These are phyloP conservation scores for Trypanosoma avium DNA, from an alignment of 208 protist species.

Conservation along the genomic window DNA sequence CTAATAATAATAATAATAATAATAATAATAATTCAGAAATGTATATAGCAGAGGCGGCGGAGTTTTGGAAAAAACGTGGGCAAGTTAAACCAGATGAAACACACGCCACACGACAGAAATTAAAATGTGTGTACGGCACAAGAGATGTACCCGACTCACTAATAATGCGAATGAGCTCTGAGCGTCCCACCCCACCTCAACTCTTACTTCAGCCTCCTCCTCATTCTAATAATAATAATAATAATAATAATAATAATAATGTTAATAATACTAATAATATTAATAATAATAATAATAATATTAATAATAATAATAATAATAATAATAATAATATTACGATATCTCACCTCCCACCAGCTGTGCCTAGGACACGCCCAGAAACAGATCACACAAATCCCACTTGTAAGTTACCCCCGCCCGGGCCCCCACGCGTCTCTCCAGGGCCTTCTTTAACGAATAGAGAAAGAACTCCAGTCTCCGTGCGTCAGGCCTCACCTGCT, in stretches of 20 bases:
- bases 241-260: neutral
- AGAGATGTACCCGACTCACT: constrained; percentile 47
- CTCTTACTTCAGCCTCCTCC: no score
- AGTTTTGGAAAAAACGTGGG: constrained; percentile 64
- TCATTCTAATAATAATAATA: neutral
- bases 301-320: neutral
- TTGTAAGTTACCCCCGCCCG: neutral
- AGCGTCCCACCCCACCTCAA: no score
- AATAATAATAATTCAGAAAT: constrained; percentile 14
- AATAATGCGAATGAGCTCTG: no score
- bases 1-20: neutral
- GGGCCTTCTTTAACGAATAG: neutral
- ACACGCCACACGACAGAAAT: constrained; percentile 22
- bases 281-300: neutral
- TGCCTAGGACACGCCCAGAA: neutral
- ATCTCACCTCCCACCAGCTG: neutral
- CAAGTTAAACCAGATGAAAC: constrained; percentile 26
- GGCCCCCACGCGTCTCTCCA: neutral
- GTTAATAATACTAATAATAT: neutral
- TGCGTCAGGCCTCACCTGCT: neutral
- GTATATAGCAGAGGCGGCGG: constrained; percentile 33
- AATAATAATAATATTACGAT: neutral
- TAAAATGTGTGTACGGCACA: constrained; percentile 55
- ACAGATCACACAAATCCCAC: neutral
- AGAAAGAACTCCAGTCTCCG: neutral